Conservation (phyloP, 495 filamentous ascomycete species). For the Penicillium coffeae region DNA sequence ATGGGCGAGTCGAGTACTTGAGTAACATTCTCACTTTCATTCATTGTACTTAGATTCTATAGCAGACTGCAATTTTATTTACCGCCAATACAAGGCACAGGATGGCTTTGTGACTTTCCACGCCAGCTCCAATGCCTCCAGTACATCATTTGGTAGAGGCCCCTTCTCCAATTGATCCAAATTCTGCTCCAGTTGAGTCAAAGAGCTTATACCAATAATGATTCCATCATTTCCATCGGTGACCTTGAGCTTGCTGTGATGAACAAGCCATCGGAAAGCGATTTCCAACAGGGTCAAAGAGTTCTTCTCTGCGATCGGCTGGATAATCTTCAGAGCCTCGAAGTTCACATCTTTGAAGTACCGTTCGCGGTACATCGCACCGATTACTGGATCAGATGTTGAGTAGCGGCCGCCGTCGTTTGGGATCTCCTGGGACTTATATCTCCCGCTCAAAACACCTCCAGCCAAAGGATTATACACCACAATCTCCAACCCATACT, state of each 20-base stretch:
- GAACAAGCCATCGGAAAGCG: slow-evolving; percentile 46
- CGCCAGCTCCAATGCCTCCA: too few species aligned
- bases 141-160: too few species aligned
- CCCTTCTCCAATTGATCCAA: too few species aligned
- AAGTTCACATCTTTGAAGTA: slow-evolving; percentile 46
- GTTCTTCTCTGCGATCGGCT: slow-evolving; percentile 40
- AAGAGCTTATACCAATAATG: slow-evolving; percentile 51
- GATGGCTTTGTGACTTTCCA: too few species aligned
- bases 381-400: slow-evolving; percentile 10
- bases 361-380: slow-evolving; percentile 32
- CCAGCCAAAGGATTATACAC: slow-evolving; percentile 84
- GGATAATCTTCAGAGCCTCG: slow-evolving; percentile 43
- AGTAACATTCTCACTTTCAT: too few species aligned
- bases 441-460: slow-evolving; percentile 65
- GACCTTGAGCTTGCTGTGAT: slow-evolving; percentile 41
- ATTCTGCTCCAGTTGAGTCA: slow-evolving; percentile 52
- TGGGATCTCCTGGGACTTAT: neutral
- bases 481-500: slow-evolving; percentile 82
- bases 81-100: too few species aligned
- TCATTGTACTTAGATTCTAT: too few species aligned
- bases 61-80: too few species aligned
- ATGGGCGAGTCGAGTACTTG: too few species aligned
- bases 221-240: slow-evolving; percentile 37
- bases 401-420: neutral
- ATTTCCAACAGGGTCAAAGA: slow-evolving; percentile 41